Base-by-base conservation (phyloP, 768 basidiomycete species). In the Mycena metata region DNA sequence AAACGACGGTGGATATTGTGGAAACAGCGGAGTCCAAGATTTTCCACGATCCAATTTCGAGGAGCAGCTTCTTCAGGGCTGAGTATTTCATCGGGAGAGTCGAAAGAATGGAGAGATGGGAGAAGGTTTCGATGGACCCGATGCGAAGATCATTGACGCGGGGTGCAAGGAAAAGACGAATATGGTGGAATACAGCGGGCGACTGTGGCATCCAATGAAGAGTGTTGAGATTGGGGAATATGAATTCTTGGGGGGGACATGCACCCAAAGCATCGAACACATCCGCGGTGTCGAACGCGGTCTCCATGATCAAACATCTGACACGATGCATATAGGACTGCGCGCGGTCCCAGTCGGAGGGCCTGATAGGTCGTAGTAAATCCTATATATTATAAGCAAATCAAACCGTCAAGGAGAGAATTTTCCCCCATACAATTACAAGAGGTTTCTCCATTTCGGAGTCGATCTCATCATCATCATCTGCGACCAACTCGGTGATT, bases 141-240 rank as follows among this genome's bases (percentile, higher is more conserved):
- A 61, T 35, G 36, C 0, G 5, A 19, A 61, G 36, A n/a, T 51
- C 24, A 10, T 10, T 26, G 36, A 61, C 24, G 4, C 23, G n/a
- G 8, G 60, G 49, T 2, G 49, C 12, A 3, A 61, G 49, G 39
- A 61, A 61, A 17, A 51, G 19, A 23, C 36, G 60, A 8, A 51
- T 15, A 41, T 60, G 35, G 15, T 46, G 60, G 36, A 60, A 51
- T 4, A 15, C 16, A 2, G 9, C 6, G 5, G 7, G 2, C 0
- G 60, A 47, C 1, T 26, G 7, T 1, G 36, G 47, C 8, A 0
- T 24, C 60, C 60, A 61, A 11, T 10, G 2, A 39, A 61, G 60
- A 15, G 1, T 6, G 4, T 41, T 16, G 24, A 61, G 60, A 16
- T 51, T 61, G 49, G 60, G 60, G 13, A 61, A 61, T 26, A 61